These are phyloP conservation scores for Nakaseomyces sp. DNA, from an alignment of 1,139 yeast genomes.

Conservation along the genomic window DNA sequence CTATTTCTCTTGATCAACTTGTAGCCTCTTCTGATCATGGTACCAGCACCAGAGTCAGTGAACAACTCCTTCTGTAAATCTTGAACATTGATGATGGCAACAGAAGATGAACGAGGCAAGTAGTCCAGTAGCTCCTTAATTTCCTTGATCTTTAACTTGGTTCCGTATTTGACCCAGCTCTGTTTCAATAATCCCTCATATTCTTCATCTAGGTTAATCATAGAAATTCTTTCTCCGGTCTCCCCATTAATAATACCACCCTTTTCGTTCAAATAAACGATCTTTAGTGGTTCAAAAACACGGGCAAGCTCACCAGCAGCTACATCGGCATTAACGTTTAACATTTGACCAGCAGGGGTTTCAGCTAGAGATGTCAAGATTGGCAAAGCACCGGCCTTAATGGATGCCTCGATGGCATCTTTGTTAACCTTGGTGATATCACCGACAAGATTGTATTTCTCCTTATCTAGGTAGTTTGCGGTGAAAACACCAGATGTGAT, in stretches of 20 bases:
- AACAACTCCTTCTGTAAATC: conserved; percentile 94
- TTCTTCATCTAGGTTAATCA: conserved; percentile 91
- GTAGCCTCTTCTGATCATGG: conserved; percentile 94
- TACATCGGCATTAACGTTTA: conserved; percentile 96
- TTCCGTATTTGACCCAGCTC: conserved; percentile 98
- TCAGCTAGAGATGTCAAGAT: conserved; percentile 94
- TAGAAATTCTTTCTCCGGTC: conserved; percentile 82
- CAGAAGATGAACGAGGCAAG: conserved; percentile 94
- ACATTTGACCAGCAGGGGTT: conserved; percentile 90
- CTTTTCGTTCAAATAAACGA: conserved; percentile 91
- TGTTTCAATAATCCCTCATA: conserved; percentile 83
- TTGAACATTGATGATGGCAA: conserved; percentile 89
- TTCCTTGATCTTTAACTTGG: conserved; percentile 91
- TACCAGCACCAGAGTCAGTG: conserved; percentile 99
- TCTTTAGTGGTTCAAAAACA: conserved; percentile 91
- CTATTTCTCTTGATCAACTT: conserved; percentile 66
- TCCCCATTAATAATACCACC: conserved; percentile 94
- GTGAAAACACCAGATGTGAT: conserved; percentile 96
- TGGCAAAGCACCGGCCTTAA: conserved; percentile 93
- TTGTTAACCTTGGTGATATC: conserved; percentile 79
- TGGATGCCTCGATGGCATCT: conserved; percentile 88
- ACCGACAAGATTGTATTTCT: conserved; percentile 88
- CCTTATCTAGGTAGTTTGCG: conserved; percentile 86
- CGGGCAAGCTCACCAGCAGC: conserved; percentile 98
- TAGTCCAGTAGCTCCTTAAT: conserved; percentile 89